Base-by-base conservation (phyloP, 2,329 filamentous ascomycete species). In the Diplodia scrobiculata region DNA sequence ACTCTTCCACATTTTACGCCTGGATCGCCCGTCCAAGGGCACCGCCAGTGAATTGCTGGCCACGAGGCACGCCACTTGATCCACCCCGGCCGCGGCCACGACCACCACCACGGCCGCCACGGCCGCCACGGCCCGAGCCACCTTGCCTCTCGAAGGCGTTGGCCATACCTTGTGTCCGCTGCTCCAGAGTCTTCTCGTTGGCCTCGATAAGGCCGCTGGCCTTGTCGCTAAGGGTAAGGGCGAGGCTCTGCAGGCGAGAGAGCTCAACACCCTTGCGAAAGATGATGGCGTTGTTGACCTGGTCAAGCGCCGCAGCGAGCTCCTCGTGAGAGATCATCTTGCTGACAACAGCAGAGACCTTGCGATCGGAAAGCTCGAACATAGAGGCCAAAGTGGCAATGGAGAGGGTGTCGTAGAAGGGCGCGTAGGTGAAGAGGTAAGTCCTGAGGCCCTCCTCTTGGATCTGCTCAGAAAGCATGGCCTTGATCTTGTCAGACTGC, bases 241-340 rank as follows among this genome's bases (percentile, higher is more conserved):
- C 93, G 75, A 99, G 85, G 78, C 91, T 97, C 82, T 99, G 95
- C 70, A 99, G 87, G 72, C 96, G 89, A 75, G 92, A 97, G 70
- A 99, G 87, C 84, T 99, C 96, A 69, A 99, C 95, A 67, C 95
- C 96, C 88, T 99, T 98, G 80, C 95, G 90, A 91, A 99, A 99
- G 82, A 98, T 95, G 80, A 99, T 92, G 62, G 92, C 96, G 72
- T 91, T 89, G 74, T 96, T 97, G 81, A 99, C 94, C 82, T 99
- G 95, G 83, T 99, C 96, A 32, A 99, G 87, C 45, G 95, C 96
- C 51, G 95, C 95, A 10, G 91, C 91, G 59, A 99, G 89, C 80
- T 99, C 95, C 81, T 99, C 95, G 83, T 99, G 95, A 74, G 92
- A 96, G 79, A 99, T 98, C 95, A 99, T 99, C 84, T 96, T 96